phyloP scores from a whole-genome alignment of 1,284 basidiomycete species.

The Puccinia brachypodii region DNA sequence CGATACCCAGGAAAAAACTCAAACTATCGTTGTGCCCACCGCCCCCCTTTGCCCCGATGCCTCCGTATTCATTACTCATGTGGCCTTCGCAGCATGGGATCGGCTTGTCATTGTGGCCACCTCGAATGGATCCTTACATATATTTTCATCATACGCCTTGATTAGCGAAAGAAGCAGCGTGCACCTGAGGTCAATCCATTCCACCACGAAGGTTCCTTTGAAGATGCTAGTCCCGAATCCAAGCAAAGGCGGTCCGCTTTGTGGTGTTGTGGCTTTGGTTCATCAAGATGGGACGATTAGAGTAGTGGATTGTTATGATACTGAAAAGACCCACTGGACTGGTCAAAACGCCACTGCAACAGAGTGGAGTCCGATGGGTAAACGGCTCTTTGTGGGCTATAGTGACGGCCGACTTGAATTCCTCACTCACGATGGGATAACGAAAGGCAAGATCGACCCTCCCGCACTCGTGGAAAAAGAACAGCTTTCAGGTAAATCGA shows the following conservation, averaged over 20 bases:
- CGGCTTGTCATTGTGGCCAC: slow-evolving; percentile 38
- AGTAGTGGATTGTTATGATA: slow-evolving; percentile 37
- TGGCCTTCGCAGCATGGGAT: slow-evolving; percentile 46
- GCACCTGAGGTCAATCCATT: neutral
- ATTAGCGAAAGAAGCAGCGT: neutral
- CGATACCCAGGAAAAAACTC: neutral
- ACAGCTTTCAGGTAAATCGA: slow-evolving; percentile 22
- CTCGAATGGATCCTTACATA: slow-evolving; percentile 36
- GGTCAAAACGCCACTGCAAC: slow-evolving; percentile 26
- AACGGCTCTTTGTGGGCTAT: slow-evolving; percentile 41
- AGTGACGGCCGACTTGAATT: slow-evolving; percentile 34
- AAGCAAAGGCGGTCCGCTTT: slow-evolving; percentile 23
- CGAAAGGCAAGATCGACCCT: slow-evolving; percentile 42
- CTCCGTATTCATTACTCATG: slow-evolving; percentile 29
- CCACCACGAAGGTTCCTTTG: slow-evolving; percentile 18
- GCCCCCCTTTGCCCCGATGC: slow-evolving; percentile 1
- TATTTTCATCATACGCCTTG: slow-evolving; percentile 34
- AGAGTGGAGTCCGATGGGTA: slow-evolving; percentile 49
- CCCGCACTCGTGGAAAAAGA: slow-evolving; percentile 17
- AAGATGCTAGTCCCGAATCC: slow-evolving; percentile 33
- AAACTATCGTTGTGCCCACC: slow-evolving; percentile 5
- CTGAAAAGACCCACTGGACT: slow-evolving; percentile 27
- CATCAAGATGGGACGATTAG: slow-evolving; percentile 23
- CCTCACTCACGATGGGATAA: slow-evolving; percentile 37
- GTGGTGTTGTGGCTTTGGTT: slow-evolving; percentile 5